Evolutionary conservation across 1,139 yeast species (phyloP).

Genomic region (Yamadazyma diospyri): DNA sequence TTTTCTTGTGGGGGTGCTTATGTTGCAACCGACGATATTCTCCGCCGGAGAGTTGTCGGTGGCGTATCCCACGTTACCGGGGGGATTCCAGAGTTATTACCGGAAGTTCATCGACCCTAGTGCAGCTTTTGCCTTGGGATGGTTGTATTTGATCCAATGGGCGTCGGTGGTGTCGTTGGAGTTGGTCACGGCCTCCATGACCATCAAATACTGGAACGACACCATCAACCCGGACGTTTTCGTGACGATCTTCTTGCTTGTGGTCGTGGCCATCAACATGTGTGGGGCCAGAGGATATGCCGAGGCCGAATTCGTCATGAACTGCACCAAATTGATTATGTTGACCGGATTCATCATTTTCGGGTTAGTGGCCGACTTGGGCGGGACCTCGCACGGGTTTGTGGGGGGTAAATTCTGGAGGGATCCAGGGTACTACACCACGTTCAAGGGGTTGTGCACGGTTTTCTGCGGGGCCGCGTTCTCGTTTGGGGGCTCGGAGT

Average conservation of each 20-base stretch:
- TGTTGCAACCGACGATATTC: conserved; percentile 36
- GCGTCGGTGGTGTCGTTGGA: conserved; percentile 32
- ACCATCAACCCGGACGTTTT: conserved; percentile 35
- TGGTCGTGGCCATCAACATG: conserved; percentile 32
- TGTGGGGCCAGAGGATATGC: conserved; percentile 44
- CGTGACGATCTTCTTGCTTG: conserved; percentile 36
- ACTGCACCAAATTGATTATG: conserved; percentile 34
- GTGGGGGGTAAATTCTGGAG: conserved; percentile 50
- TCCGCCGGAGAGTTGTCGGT: conserved; percentile 35
- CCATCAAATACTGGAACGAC: conserved; percentile 30
- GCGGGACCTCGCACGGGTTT: conserved; percentile 37
- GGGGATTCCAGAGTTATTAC: conserved; percentile 35
- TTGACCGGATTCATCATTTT: conserved; percentile 38
- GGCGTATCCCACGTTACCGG: conserved; percentile 29
- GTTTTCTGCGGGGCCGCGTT: conserved; percentile 40
- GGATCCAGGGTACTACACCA: conserved; percentile 36
- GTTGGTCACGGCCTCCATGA: conserved; percentile 35
- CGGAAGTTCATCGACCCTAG: conserved; percentile 32
- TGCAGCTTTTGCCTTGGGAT: conserved; percentile 35
- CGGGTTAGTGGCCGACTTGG: conserved; percentile 38
- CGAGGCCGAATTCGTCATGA: conserved; percentile 41
- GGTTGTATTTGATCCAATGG: conserved; percentile 39
- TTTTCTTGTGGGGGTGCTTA: conserved; percentile 29
- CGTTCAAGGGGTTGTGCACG: conserved; percentile 38
- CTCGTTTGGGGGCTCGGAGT: conserved; percentile 39